A percentile compares a stretch with the other conserved stretches of the same genome.
These are phyloP conservation scores for Trichophaea hybrida DNA, from an alignment of 2,329 filamentous ascomycete species.

Conservation along the genomic window DNA sequence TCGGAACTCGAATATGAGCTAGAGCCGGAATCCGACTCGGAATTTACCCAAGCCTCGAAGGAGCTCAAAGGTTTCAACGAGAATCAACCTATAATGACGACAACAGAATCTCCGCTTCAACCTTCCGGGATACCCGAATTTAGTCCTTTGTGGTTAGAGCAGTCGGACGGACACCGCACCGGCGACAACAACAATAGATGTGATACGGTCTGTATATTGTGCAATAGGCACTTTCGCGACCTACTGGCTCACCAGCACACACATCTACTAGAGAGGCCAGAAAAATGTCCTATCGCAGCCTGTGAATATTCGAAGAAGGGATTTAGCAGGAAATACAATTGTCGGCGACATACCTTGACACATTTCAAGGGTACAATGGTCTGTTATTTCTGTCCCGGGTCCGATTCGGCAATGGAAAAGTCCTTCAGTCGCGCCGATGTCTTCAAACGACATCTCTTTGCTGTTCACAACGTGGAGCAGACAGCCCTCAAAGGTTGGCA, in stretches of 20 bases:
- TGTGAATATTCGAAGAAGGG: conserved; percentile 89
- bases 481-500: conserved; percentile 72
- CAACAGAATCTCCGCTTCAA: too few species aligned
- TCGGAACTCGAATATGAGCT: too few species aligned
- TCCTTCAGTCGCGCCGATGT: conserved; percentile 91
- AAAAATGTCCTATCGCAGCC: conserved; percentile 84
- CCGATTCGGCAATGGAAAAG: conserved; percentile 79
- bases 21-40: too few species aligned
- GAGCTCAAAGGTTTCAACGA: too few species aligned
- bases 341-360: conserved; percentile 83
- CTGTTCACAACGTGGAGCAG: conserved; percentile 84
- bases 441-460: conserved; percentile 85
- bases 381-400: conserved; percentile 83
- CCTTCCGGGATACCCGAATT: too few species aligned
- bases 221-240: conserved; percentile 27
- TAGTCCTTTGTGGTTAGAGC: too few species aligned
- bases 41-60: too few species aligned
- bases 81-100: too few species aligned
- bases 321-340: conserved; percentile 90
- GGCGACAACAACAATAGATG: conserved; percentile 21
- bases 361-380: conserved; percentile 98
- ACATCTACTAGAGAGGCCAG: conserved; percentile 75
- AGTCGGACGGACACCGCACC: not conserved
- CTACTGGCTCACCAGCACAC: conserved; percentile 70
- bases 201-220: conserved; percentile 27